A percentile compares a stretch with the other conserved stretches of the same genome.
phyloP scores from a whole-genome alignment of 768 basidiomycete genomes.

The Candolleomyces efflorescens region DNA sequence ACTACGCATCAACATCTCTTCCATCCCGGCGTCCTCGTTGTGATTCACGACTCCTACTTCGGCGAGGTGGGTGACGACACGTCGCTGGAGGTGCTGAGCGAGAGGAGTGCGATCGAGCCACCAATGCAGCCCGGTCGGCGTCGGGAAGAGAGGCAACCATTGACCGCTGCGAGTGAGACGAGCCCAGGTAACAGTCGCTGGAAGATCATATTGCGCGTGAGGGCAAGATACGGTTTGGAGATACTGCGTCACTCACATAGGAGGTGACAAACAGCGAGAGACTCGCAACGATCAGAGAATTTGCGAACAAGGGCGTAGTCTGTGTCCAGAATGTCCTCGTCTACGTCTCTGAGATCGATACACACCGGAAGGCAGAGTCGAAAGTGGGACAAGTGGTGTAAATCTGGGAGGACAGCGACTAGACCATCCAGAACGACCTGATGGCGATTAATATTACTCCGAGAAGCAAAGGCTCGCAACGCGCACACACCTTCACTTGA shows the following conservation, averaged over 20 bases:
- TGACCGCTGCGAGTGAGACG: neutral
- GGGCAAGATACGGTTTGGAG: neutral
- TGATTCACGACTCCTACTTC: neutral
- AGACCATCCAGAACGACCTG: neutral
- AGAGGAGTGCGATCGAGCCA: constrained; percentile 1
- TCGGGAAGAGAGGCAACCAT: constrained; percentile 1
- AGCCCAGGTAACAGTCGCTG: neutral
- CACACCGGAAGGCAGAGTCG: neutral
- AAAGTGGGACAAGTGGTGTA: neutral
- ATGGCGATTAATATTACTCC: too few relatives aligned
- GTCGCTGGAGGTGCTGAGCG: neutral
- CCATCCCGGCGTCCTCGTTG: neutral
- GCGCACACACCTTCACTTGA: neutral
- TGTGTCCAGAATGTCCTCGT: neutral
- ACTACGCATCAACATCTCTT: neutral
- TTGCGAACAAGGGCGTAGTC: neutral
- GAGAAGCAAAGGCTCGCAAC: neutral
- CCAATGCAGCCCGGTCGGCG: neutral
- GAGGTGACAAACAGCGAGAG: neutral
- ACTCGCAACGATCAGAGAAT: neutral
- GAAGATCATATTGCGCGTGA: too few relatives aligned
- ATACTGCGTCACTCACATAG: neutral
- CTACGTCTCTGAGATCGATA: neutral
- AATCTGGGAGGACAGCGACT: neutral
- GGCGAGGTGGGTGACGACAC: neutral